Evolutionary conservation across 768 basidiomycete species (phyloP).

Genomic region (Macrocybe gigantea): DNA sequence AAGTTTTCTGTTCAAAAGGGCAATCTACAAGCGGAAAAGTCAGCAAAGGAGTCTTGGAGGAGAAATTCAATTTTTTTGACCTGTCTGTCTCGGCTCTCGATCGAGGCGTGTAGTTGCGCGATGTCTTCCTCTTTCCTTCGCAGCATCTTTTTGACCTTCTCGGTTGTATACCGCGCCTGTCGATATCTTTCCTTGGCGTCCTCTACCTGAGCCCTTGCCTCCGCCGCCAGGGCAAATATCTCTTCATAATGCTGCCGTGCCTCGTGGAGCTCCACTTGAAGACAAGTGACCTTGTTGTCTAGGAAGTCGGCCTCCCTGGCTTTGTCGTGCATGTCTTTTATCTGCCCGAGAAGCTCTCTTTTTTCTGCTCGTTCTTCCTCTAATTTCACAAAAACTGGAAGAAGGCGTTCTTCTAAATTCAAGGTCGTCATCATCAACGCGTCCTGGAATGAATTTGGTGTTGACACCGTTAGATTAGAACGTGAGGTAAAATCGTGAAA

Average conservation of each 20-base stretch:
- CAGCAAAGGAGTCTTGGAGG: not conserved
- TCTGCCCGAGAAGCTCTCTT: not conserved
- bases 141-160: constrained; percentile 3
- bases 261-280: not conserved
- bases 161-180: constrained; percentile 1
- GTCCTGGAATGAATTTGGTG: constrained; percentile 2
- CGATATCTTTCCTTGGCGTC: constrained; percentile 1
- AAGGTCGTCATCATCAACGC: constrained; percentile 2
- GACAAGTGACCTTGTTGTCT: not conserved
- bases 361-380: constrained; percentile 5
- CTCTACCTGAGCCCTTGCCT: not conserved
- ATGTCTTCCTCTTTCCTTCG: constrained; percentile 6
- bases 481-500: too few relatives aligned
- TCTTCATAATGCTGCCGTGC: not conserved
- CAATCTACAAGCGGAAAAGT: constrained; percentile 1
- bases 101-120: not conserved
- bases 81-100: constrained; percentile 6
- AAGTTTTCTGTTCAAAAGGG: constrained; percentile 9
- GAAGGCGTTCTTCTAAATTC: not conserved
- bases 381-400: not conserved
- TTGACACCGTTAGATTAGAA: not conserved
- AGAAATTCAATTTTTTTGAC: not conserved
- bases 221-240: not conserved
- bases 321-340: not conserved
- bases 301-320: not conserved